Base-by-base conservation (phyloP, 1,139 yeast genomes). In the Pichia sp. region DNA sequence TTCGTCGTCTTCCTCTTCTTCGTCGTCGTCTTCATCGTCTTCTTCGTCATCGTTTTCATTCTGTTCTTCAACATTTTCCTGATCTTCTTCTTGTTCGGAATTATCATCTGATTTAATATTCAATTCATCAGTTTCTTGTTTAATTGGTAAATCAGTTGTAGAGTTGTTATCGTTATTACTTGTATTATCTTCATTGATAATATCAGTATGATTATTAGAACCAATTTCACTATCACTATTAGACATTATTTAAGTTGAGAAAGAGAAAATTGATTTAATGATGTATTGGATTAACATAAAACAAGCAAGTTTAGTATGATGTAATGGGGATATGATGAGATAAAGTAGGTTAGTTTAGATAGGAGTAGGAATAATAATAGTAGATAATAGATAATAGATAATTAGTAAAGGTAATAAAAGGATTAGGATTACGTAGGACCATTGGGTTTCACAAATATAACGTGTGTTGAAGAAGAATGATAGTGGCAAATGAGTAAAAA, bases 1-100 rank as follows among this genome's bases (percentile, higher is more conserved):
- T 28, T 72, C 94, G 4, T 71, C 91, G 5, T 72, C 85, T 1
- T 72, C 84, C 0, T 74, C 84, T 0, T 70, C 79, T 2, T 73
- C 78, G 0, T 70, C 71, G 1, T 71, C 79, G 5, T 69, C 72
- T 1, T 71, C 75, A 19, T 68, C 50, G 2, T 41, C 49, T 3
- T 64, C 66, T 1, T 60, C 66, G 3, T 51, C 59, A 2, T 53
- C 59, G 10, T 51, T 54, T 5, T 46, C 58, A 11, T 41, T 34
- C 10, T 34, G 43, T 24, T 31, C 31, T 19, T 17, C 32, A 30
- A 35, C 34, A 12, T 35, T 28, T 2, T 30, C 36, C 12, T 20
- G 31, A 7, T 24, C 38, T 18, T 36, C 38, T n/a, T 46, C 48
- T 15, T 31, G 34, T 15, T 39, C 44, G 4, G 42, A 36, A 23